Evolutionary conservation across 805 yeast species (phyloP), one percentile per base, ranked within the genome.

Genomic region (Teunomyces gatunensis): DNA sequence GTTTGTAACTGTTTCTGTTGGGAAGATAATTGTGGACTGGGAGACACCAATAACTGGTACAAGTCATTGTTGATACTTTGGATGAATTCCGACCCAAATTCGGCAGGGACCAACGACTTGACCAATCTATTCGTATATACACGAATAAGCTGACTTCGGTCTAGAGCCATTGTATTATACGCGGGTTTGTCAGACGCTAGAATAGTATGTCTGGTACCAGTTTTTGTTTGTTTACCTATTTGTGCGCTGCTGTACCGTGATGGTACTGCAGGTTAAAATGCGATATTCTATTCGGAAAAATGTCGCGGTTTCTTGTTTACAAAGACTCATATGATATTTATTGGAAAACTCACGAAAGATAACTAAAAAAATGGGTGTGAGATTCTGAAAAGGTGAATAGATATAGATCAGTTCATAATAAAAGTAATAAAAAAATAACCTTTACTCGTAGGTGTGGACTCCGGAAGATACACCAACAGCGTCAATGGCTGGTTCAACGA

Each of bases 381-480:
- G 40, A 37, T n/a, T 12, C 11, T 37, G n/a, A 23, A n/a, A 6
- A 12, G 25, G 17, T 6, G 17, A 20, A 11, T 11, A 29, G 37
- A 41, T 34, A 18, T 29, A 20, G 11, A 39, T 11, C 12, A 25
- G 25, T 12, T 32, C 35, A 18, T 18, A 18, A 18, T 18, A 18
- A 18, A 3, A 18, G 4, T 18, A 18, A 7, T 18, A 34, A 15
- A 7, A 11, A 15, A 18, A 34, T 2, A 25, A 21, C 13, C 13
- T n/a, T 23, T n/a, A 20, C 36, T 13, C 42, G 37, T 50, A 62
- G 36, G 51, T 54, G 3, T 45, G 54, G 36, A 79, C 74, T 64
- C 95, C 95, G 39, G 90, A 85, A 46, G 89, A 82, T 43, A 84
- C 86, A 54, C 80, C 90, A 54, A 84, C 67, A 50, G 85, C 83